A percentile compares a stretch with the other conserved stretches of the same genome.
Evolutionary conservation across 1,139 yeast genomes (phyloP).

Genomic region (Candida buenavistaensis): DNA sequence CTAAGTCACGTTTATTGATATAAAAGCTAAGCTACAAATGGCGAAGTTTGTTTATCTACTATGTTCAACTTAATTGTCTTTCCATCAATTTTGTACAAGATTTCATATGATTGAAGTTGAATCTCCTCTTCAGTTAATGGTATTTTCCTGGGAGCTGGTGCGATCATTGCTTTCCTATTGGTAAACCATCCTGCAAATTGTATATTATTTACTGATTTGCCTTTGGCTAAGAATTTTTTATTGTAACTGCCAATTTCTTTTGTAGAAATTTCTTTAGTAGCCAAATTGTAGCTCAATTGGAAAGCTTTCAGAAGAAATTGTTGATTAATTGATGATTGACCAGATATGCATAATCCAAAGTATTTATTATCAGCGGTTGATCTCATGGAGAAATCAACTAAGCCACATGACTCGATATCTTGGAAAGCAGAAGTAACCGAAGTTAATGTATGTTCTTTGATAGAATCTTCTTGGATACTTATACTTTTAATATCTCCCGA

Average conservation of each 20-base stretch:
- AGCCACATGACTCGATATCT: conserved; percentile 12
- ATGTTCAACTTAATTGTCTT: conserved; percentile 11
- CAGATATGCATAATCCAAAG: conserved; percentile 21
- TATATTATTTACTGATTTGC: conserved; percentile 10
- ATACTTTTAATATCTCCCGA: conserved; percentile 13
- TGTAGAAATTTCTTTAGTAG: conserved; percentile 11
- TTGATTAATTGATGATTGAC: conserved; percentile 8
- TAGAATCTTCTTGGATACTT: conserved; percentile 2
- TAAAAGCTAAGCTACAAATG: conserved; percentile 2
- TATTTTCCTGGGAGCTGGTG: too few species aligned
- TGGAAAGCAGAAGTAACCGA: conserved; percentile 10
- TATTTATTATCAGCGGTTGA: conserved; percentile 8
- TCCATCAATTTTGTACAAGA: conserved; percentile 13
- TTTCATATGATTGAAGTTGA: conserved; percentile 11
- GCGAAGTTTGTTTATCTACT: conserved; percentile 11
- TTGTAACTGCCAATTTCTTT: conserved; percentile 21
- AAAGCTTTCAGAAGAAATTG: conserved; percentile 17
- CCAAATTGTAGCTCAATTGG: conserved; percentile 15
- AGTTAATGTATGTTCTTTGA: conserved; percentile 6
- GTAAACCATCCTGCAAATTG: conserved; percentile 22
- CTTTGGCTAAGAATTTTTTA: conserved; percentile 19
- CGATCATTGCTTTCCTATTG: conserved; percentile 3
- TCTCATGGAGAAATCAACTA: conserved; percentile 19
- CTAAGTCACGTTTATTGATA: too few species aligned
- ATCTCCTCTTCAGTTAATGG: too few species aligned